Conservation (phyloP, 805 yeast genomes). For the Phaffomyces antillensis region DNA sequence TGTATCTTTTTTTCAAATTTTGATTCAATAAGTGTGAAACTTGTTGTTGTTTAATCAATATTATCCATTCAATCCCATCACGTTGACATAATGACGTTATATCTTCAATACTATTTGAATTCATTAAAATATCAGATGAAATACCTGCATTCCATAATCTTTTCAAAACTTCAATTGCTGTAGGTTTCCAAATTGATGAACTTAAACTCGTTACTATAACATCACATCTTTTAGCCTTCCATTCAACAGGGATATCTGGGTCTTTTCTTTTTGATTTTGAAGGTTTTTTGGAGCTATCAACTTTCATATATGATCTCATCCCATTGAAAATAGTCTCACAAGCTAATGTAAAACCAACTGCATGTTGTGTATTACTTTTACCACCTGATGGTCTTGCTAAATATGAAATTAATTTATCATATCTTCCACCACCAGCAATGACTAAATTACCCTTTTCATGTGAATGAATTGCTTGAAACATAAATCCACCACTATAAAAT, state of each 20-base stretch:
- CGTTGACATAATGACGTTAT: slow-evolving; percentile 51
- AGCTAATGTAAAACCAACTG: slow-evolving; percentile 84
- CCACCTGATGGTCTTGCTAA: slow-evolving; percentile 51
- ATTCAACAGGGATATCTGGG: slow-evolving; percentile 29
- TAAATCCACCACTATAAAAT: slow-evolving; percentile 73
- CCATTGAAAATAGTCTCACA: slow-evolving; percentile 56
- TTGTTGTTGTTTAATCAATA: slow-evolving; percentile 65
- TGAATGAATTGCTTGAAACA: slow-evolving; percentile 78
- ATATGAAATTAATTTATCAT: slow-evolving; percentile 63
- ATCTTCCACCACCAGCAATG: slow-evolving; percentile 91
- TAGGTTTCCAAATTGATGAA: slow-evolving; percentile 44
- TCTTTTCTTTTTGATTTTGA: slow-evolving; percentile 31
- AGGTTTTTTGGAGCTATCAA: slow-evolving; percentile 22
- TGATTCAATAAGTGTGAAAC: slow-evolving; percentile 10
- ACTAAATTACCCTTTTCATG: slow-evolving; percentile 41
- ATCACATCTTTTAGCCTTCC: slow-evolving; percentile 66
- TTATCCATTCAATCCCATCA: slow-evolving; percentile 72
- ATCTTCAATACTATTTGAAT: slow-evolving; percentile 52
- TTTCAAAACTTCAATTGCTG: slow-evolving; percentile 57
- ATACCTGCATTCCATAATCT: slow-evolving; percentile 73
- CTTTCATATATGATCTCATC: slow-evolving; percentile 40
- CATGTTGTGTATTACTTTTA: slow-evolving; percentile 37
- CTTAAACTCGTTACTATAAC: slow-evolving; percentile 71
- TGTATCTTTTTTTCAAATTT: slow-evolving; percentile 46
- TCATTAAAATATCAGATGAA: slow-evolving; percentile 60